Base-by-base conservation (phyloP, 1,284 basidiomycete genomes). In the Cystobasidiaceae sp. region DNA sequence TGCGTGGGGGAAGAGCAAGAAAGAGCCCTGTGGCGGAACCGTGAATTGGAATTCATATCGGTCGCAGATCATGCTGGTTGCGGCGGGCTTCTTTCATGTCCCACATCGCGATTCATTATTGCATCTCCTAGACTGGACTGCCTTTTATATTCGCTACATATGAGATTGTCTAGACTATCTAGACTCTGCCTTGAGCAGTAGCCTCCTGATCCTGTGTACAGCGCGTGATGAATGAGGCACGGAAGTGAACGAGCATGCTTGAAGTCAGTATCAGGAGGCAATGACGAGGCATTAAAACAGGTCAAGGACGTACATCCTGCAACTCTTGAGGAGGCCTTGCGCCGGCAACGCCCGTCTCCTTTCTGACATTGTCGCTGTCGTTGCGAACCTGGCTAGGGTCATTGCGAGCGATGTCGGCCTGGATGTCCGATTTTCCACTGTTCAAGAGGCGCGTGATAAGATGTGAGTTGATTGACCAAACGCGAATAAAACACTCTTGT, bases 361-460 rank as follows among this genome's bases (percentile, higher is more conserved):
- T 50, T n/a, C 46, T 19, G 25, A 63, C 46, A 23, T 63, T 63
- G n/a, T 46, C 44, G 39, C 30, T 63, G 27, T 46, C 43, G 13
- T 49, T 44, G 13, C 60, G 50, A 41, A 44, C 55, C 21, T 32
- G 23, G 28, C 34, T 32, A 7, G 60, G 60, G 30, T 54, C 50
- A 32, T 63, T 63, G n/a, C 60, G n/a, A 28, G 32, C 39, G 21
- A 63, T 63, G 21, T 63, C 60, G 39, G 60, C 60, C 25, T 63
- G 49, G 28, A 55, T 63, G 27, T 63, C 60, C 15, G 23, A 27
- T 32, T 63, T 63, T n/a, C 43, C 43, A 7, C 60, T 63, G 17
- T 28, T 28, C 15, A 11, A n/a, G 2, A 3, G 6, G n/a, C n/a
- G n/a, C n/a, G n/a, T n/a, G n/a, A 39, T 9, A 9, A 9, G n/a